A percentile compares a stretch with the other conserved stretches of the same genome.
Evolutionary conservation across 2,329 filamentous ascomycete species (phyloP).

Genomic region (Fusarium sublunatum): DNA sequence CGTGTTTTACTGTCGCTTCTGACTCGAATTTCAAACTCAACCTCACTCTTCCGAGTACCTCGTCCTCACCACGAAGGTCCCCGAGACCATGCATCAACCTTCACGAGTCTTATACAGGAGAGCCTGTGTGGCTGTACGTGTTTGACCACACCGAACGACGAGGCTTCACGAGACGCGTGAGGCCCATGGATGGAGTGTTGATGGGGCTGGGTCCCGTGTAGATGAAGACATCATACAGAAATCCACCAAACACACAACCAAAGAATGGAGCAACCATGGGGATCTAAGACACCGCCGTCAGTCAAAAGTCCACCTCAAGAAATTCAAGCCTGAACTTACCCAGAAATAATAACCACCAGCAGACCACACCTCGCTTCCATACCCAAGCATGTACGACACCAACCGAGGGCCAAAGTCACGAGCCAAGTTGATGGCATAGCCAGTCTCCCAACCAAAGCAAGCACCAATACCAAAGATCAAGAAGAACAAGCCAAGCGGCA

Average conservation of each 20-base stretch:
- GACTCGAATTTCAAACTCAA: not conserved
- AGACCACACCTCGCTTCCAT: constrained; percentile 74
- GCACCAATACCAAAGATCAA: constrained; percentile 79
- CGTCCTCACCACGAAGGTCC: constrained; percentile 1
- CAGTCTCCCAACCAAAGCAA: constrained; percentile 81
- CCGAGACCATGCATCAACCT: not conserved
- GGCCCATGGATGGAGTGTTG: constrained; percentile 73
- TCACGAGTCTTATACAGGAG: constrained; percentile 31
- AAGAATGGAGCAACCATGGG: constrained; percentile 78
- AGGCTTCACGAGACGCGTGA: constrained; percentile 62
- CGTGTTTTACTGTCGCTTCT: not conserved
- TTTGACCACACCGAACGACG: constrained; percentile 53
- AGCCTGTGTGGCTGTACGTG: constrained; percentile 45
- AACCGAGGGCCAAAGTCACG: constrained; percentile 77
- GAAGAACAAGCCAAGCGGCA: constrained; percentile 75
- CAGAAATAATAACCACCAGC: constrained; percentile 79
- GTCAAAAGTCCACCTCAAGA: not conserved
- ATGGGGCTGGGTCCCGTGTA: constrained; percentile 77
- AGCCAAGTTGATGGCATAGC: constrained; percentile 79
- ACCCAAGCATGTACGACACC: constrained; percentile 74
- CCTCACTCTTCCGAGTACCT: not conserved
- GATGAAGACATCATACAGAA: constrained; percentile 74
- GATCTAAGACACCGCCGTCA: constrained; percentile 58
- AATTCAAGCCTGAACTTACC: constrained; percentile 56
- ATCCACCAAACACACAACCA: constrained; percentile 72